Conservation (phyloP, 805 yeast genomes). For the Torulaspora franciscae region DNA sequence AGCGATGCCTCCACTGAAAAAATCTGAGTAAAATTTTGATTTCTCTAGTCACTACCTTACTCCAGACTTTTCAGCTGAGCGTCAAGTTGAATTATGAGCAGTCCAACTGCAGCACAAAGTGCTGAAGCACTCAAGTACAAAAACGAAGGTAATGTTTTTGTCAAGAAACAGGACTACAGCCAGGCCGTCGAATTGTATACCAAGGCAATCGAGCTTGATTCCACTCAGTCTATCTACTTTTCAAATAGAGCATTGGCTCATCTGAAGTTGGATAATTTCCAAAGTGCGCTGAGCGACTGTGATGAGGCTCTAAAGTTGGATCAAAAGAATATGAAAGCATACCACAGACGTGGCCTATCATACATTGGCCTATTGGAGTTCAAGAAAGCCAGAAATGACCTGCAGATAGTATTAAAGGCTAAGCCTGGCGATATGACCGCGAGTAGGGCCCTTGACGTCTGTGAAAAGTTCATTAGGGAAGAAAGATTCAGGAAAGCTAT, state of each 20-base stretch:
- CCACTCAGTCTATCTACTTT: slow-evolving; percentile 55
- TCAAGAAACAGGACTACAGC: slow-evolving; percentile 59
- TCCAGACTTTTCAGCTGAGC: background rate
- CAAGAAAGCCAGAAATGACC: slow-evolving; percentile 66
- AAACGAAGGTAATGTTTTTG: slow-evolving; percentile 64
- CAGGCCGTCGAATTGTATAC: slow-evolving; percentile 70
- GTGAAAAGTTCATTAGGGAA: slow-evolving; percentile 60
- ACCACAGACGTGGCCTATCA: slow-evolving; percentile 84
- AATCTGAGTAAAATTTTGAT: background rate
- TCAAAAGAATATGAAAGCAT: slow-evolving; percentile 65
- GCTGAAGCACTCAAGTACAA: slow-evolving; percentile 49
- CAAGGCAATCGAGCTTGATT: slow-evolving; percentile 63
- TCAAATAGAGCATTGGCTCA: slow-evolving; percentile 90
- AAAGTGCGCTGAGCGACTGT: slow-evolving; percentile 78
- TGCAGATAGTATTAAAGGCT: slow-evolving; percentile 53
- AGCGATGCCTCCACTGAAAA: slow-evolving; percentile 4
- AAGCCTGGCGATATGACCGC: slow-evolving; percentile 72
- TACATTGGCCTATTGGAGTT: slow-evolving; percentile 70
- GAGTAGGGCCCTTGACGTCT: slow-evolving; percentile 52
- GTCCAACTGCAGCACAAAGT: slow-evolving; percentile 18
- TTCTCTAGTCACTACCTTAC: background rate
- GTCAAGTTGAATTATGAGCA: slow-evolving; percentile 14
- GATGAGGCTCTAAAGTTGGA: slow-evolving; percentile 64
- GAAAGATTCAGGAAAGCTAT: slow-evolving; percentile 85
- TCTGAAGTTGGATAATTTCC: slow-evolving; percentile 80